Percentiles rank a stretch among this genome's conserved stretches.
phyloP scores from a whole-genome alignment of 1,139 yeast genomes.

The Lodderomyces oxycetoniae region DNA sequence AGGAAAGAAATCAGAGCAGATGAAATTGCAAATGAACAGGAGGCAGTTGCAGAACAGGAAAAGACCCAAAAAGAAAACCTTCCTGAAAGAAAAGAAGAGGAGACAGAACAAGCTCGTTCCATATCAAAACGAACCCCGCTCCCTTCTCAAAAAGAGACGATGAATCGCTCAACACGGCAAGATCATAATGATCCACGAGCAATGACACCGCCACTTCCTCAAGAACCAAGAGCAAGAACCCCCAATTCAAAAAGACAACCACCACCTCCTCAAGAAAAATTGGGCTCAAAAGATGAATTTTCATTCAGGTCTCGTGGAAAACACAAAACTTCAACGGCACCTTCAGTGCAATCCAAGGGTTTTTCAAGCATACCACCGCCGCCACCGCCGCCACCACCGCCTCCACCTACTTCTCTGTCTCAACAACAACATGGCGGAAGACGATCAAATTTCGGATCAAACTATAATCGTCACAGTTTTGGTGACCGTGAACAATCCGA shows the following conservation, averaged over 20 bases:
- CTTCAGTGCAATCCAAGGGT: not conserved
- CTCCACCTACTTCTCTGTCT: slow-evolving; percentile 8
- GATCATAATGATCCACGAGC: not conserved
- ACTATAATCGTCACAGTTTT: not conserved
- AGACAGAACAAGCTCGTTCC: not conserved
- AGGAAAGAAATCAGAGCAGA: not conserved
- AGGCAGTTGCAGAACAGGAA: not conserved
- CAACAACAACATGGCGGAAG: slow-evolving; percentile 1
- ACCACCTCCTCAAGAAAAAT: slow-evolving; percentile 15
- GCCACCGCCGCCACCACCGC: slow-evolving; percentile 9
- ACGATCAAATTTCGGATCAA: slow-evolving; percentile 4
- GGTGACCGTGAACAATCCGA: slow-evolving; percentile 1
- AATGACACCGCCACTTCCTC: slow-evolving; percentile 3
- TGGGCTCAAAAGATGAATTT: not conserved
- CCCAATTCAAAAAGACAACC: slow-evolving; percentile 8
- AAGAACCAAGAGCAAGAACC: slow-evolving; percentile 1
- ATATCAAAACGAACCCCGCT: not conserved
- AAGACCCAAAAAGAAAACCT: not conserved
- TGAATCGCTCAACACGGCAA: not conserved
- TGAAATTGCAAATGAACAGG: not conserved
- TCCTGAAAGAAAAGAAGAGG: not conserved
- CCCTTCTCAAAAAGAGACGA: not conserved
- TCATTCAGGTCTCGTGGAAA: slow-evolving; percentile 3
- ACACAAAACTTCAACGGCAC: not conserved
- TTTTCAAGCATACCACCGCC: not conserved